A percentile compares a stretch with the other conserved stretches of the same genome.
These are phyloP conservation scores for Fraxinus dipetala DNA, from an alignment of 305 asterid genomes.

Conservation along the genomic window DNA sequence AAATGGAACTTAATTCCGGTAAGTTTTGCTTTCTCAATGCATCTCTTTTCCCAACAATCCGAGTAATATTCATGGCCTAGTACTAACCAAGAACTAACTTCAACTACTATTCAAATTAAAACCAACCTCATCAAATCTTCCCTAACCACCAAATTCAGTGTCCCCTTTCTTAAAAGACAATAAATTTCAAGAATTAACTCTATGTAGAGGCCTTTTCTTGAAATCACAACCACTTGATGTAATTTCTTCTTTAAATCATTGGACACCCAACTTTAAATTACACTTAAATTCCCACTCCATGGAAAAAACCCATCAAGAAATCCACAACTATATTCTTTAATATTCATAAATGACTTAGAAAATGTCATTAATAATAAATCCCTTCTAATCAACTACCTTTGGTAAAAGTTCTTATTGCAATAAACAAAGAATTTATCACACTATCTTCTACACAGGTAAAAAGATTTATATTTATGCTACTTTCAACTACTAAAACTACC, in stretches of 20 bases:
- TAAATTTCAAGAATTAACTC: constrained; percentile 19
- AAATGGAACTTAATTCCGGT: background rate
- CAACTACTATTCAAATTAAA: background rate
- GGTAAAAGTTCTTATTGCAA: constrained; percentile 11
- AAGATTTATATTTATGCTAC: constrained; percentile 7
- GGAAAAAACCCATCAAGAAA: constrained; percentile 31
- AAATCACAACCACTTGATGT: background rate
- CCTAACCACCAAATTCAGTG: background rate
- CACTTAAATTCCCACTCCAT: constrained; percentile 29
- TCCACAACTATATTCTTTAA: constrained; percentile 22
- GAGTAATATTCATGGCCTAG: background rate
- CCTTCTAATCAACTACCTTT: constrained; percentile 24
- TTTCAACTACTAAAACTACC: constrained; percentile 40
- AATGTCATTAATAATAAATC: background rate
- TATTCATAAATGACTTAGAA: constrained; percentile 25
- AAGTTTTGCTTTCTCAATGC: background rate
- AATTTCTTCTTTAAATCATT: constrained; percentile 18
- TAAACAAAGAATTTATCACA: constrained; percentile 13
- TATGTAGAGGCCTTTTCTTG: constrained; percentile 6
- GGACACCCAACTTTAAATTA: constrained; percentile 21
- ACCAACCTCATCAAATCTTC: constrained; percentile 7
- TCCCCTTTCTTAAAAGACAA: constrained; percentile 6
- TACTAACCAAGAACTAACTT: background rate
- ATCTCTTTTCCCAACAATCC: constrained; percentile 4
- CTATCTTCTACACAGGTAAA: constrained; percentile 1